Base-by-base conservation (phyloP, 2,329 filamentous ascomycete genomes). In the Monosporascus sp. region DNA sequence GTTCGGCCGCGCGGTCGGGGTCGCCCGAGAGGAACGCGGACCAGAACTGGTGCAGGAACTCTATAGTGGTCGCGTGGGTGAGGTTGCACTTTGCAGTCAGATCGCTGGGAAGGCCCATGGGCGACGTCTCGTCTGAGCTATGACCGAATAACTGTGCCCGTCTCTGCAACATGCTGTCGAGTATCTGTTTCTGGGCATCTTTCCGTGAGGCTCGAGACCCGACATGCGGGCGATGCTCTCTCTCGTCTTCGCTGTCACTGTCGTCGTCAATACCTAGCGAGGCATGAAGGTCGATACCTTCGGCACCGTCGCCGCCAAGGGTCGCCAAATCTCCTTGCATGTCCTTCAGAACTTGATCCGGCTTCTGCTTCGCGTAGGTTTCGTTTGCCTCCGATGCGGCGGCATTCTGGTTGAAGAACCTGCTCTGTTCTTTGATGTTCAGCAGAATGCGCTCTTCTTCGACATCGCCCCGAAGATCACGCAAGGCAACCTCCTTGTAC, bases 31-130 rank as follows among this genome's bases (percentile, higher is more conserved):
- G 79, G 65, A 96, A 99, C 0, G 92, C 85, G 36, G 83, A 81
- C 93, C 93, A 99, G 74, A 99, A 99, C 69, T 97, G 95, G 62
- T 93, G 89, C n/a, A 99, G 75, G 64, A 97, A 99, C 66, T 99
- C 94, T 38, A 89, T 87, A 0, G 90, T 95, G 0, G 94, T 99
- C 50, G 92, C 92, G 68, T 97, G 91, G 0, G 93, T 96, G 51
- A 84, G 70, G 41, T 72, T 73, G 59, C 82, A 84, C 51, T 81
- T 81, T 44, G 84, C 77, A 4, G 81, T 74, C 20, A 88, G 73
- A 2, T 80, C 76, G 2, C 73, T 64, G 3, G 85, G 74, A 24
- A 85, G 62, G 11, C 77, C 75, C 83, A 78, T 88, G 59, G 71
- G 79, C 49, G 68, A 77, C 60, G 62, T 75, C 63, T 71, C 73